A percentile compares a stretch with the other conserved stretches of the same genome.
phyloP scores from a whole-genome alignment of 2,329 filamentous ascomycete genomes.

The Stemphylium vesicarium region DNA sequence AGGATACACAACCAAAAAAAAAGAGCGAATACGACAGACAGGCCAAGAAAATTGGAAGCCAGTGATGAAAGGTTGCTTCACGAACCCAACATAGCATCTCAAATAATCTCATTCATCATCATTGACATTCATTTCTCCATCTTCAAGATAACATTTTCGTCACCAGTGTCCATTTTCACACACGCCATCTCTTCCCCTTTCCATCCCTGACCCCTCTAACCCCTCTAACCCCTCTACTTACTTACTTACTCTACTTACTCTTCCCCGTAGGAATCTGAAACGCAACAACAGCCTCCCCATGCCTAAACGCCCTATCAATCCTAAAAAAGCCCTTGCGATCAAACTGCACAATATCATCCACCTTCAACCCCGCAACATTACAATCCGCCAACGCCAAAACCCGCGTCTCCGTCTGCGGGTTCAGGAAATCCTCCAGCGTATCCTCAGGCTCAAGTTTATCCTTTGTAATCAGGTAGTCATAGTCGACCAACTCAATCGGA shows the following conservation, averaged over 20 bases:
- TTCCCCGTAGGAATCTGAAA: constrained; percentile 76
- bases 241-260: constrained; percentile 43
- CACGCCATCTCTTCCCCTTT: no score
- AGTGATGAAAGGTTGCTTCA: no score
- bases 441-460: constrained; percentile 90
- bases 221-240: no score
- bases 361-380: constrained; percentile 78
- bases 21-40: no score
- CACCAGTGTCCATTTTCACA: no score
- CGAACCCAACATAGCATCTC: no score
- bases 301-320: constrained; percentile 70
- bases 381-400: constrained; percentile 79
- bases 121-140: no score
- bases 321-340: constrained; percentile 93
- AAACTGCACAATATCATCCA: constrained; percentile 91
- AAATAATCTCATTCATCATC: no score
- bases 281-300: constrained; percentile 66
- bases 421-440: constrained; percentile 82
- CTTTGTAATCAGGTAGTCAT: constrained; percentile 94
- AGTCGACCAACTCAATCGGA: constrained; percentile 86
- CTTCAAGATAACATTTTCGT: no score
- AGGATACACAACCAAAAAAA: no score
- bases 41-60: no score
- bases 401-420: constrained; percentile 74
- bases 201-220: no score